Conservation (phyloP, 2,329 filamentous ascomycete genomes). For the Trichoderma guizhouense region DNA sequence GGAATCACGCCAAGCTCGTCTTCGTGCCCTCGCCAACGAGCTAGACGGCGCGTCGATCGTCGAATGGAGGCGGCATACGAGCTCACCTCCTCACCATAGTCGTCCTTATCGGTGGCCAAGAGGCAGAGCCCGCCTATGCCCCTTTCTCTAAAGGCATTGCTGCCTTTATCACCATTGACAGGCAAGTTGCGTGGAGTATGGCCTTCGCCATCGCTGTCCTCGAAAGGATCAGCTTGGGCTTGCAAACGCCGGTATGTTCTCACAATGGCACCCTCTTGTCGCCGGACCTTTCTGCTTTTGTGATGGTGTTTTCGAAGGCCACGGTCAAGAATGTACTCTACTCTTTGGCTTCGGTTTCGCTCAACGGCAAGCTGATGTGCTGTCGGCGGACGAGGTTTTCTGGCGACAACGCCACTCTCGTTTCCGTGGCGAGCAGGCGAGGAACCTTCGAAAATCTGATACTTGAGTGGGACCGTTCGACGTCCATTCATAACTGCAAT, state of each 20-base stretch:
- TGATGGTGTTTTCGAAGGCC: constrained; percentile 66
- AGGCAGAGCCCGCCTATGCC: constrained; percentile 64
- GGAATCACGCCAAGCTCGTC: constrained; percentile 45
- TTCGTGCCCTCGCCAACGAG: constrained; percentile 60
- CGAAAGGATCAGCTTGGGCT: constrained; percentile 51
- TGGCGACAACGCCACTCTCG: constrained; percentile 51
- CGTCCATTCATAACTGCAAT: constrained; percentile 31
- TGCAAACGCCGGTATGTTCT: constrained; percentile 64
- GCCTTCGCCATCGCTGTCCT: constrained; percentile 62
- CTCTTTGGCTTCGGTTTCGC: constrained; percentile 71
- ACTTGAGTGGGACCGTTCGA: constrained; percentile 51
- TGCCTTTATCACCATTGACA: constrained; percentile 29
- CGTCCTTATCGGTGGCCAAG: constrained; percentile 60
- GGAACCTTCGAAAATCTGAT: constrained; percentile 58
- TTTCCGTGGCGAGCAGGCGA: constrained; percentile 55
- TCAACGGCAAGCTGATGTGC: constrained; percentile 80
- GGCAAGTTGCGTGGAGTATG: constrained; percentile 33
- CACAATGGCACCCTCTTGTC: constrained; percentile 63
- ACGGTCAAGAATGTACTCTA: constrained; percentile 79
- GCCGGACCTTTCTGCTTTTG: constrained; percentile 58
- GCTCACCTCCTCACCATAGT: constrained; percentile 72
- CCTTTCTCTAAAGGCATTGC: constrained; percentile 49
- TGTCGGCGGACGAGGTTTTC: constrained; percentile 71
- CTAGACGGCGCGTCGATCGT: constrained; percentile 61
- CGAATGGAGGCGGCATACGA: constrained; percentile 64